These are phyloP conservation scores for Russula emetica DNA, from an alignment of 768 basidiomycete species.

Conservation along the genomic window DNA sequence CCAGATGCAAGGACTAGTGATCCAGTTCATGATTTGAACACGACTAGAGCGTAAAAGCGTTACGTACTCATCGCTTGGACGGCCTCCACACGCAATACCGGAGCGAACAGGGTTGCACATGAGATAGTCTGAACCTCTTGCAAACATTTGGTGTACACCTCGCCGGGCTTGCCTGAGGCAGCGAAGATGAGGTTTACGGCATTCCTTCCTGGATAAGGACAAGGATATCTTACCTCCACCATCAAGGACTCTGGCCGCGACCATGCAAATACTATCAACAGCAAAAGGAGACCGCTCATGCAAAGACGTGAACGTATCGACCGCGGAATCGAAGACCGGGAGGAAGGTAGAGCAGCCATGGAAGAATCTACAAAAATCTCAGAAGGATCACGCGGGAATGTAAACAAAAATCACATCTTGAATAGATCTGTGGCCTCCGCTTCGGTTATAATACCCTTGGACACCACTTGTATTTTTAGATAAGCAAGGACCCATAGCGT, in stretches of 20 bases:
- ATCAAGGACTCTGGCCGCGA: conserved; percentile 84
- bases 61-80: conserved; percentile 89
- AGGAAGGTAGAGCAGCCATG: conserved; percentile 89
- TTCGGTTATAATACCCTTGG: conserved; percentile 76
- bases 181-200: conserved; percentile 20
- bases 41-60: background rate
- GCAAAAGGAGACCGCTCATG: conserved; percentile 91
- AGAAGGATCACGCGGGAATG: conserved; percentile 23
- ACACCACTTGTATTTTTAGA: conserved; percentile 54
- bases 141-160: conserved; percentile 64
- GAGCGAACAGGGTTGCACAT: conserved; percentile 80
- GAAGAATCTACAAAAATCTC: conserved; percentile 60
- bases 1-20: conserved; percentile 73
- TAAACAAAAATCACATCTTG: conserved; percentile 55
- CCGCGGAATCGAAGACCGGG: conserved; percentile 76
- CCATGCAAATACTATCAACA: conserved; percentile 90
- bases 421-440: conserved; percentile 83
- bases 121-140: conserved; percentile 86
- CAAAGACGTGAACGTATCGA: conserved; percentile 84
- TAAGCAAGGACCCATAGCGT: conserved; percentile 8
- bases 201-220: background rate
- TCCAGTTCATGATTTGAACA: conserved; percentile 1
- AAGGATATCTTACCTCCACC: conserved; percentile 64
- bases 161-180: conserved; percentile 63
- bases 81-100: conserved; percentile 79